Evolutionary conservation across 1,284 basidiomycete genomes (phyloP).

Genomic region (Megacollybia platyphylla): DNA sequence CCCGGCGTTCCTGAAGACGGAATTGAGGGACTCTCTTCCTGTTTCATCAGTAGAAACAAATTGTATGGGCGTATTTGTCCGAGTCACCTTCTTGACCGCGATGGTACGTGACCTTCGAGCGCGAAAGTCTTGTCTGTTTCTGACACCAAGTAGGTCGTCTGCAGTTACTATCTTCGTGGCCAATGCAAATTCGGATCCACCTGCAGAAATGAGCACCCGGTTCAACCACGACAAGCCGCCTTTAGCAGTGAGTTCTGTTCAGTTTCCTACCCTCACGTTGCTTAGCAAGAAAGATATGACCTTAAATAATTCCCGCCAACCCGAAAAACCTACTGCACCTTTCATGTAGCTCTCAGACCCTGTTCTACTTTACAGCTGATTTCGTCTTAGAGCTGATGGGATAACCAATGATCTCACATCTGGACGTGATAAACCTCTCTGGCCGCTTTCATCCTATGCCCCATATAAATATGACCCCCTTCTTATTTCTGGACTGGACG

Average conservation of each 20-base stretch:
- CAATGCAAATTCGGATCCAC: constrained; percentile 54
- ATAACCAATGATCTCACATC: constrained; percentile 49
- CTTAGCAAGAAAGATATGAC: constrained; percentile 13
- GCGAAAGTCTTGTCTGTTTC: too few relatives aligned
- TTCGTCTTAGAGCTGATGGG: constrained; percentile 36
- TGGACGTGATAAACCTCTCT: constrained; percentile 57
- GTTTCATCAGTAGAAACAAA: too few relatives aligned
- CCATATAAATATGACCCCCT: constrained; percentile 68
- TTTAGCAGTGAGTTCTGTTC: constrained; percentile 13
- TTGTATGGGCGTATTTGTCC: too few relatives aligned
- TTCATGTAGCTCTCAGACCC: constrained; percentile 14
- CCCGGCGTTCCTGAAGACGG: too few relatives aligned
- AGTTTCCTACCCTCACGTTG: neutral
- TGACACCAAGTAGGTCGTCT: constrained; percentile 19
- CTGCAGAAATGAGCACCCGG: constrained; percentile 61
- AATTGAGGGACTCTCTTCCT: too few relatives aligned
- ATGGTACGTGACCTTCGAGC: too few relatives aligned
- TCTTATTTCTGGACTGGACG: constrained; percentile 57
- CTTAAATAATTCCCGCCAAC: constrained; percentile 21
- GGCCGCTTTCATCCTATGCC: constrained; percentile 76
- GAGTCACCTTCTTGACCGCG: too few relatives aligned
- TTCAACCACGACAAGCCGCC: constrained; percentile 5
- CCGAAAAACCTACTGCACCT: constrained; percentile 23
- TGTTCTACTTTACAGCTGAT: neutral
- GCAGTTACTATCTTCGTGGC: constrained; percentile 56